A percentile compares a stretch with the other conserved stretches of the same genome.
These are phyloP conservation scores for Kazachstania martiniae DNA, from an alignment of 805 yeast genomes.

Conservation along the genomic window DNA sequence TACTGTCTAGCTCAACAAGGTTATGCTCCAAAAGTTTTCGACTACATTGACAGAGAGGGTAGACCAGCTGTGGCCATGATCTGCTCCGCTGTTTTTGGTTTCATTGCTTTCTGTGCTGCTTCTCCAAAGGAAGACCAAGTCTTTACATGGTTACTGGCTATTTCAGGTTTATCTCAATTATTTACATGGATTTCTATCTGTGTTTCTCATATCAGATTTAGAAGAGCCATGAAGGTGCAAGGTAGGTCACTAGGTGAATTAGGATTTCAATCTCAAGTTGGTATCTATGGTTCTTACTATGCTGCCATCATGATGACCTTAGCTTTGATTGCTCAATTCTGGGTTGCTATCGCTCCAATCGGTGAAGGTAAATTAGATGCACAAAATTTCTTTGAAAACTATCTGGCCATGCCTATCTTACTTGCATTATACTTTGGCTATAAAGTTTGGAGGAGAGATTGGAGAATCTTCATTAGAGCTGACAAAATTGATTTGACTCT, in stretches of 20 bases:
- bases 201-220: slow-evolving; percentile 45
- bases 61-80: slow-evolving; percentile 48
- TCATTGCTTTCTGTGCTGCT: slow-evolving; percentile 58
- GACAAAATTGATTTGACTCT: slow-evolving; percentile 21
- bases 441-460: slow-evolving; percentile 36
- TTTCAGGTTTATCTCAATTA: slow-evolving; percentile 51
- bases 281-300: slow-evolving; percentile 42
- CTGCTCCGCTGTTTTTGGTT: slow-evolving; percentile 40
- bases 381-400: slow-evolving; percentile 33
- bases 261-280: slow-evolving; percentile 42
- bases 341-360: slow-evolving; percentile 56
- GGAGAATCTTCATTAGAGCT: slow-evolving; percentile 27
- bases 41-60: slow-evolving; percentile 53
- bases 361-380: slow-evolving; percentile 29
- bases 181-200: slow-evolving; percentile 56
- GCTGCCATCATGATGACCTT: slow-evolving; percentile 41
- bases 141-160: slow-evolving; percentile 54
- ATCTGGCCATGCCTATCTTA: slow-evolving; percentile 40
- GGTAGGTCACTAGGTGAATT: slow-evolving; percentile 40
- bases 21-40: slow-evolving; percentile 44
- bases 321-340: slow-evolving; percentile 49
- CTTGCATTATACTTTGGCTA: slow-evolving; percentile 34
- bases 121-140: slow-evolving; percentile 45
- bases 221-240: slow-evolving; percentile 47
- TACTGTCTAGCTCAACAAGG: slow-evolving; percentile 49